Evolutionary conservation across 106 monocot species (phyloP), one percentile per base, ranked within the genome.

Genomic region (Ottelia alismoides): DNA sequence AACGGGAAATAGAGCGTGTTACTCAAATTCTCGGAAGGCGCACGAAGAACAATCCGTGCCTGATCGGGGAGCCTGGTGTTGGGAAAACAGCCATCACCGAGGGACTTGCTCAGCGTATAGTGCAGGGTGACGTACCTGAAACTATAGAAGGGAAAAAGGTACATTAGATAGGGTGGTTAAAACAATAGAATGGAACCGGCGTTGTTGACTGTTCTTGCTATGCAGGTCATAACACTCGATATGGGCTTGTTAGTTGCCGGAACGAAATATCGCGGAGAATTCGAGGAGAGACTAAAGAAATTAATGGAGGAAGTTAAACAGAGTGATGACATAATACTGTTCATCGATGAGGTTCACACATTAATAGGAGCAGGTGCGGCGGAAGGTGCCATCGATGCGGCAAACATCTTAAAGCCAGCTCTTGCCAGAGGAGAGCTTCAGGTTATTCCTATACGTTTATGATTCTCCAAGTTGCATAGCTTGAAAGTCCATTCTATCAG

Each of bases 31-130:
- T 59, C 19, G 59, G 59, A 11, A 44, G 59, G 45, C 44, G 59
- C 26, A 59, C 68, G 25, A 68, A 68, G 59, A 68, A 68, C 40
- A 70, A 70, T 27, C 61, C 69, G n/a, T 53, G 52, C 26, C 43
- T 70, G 59, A n/a, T n/a, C n/a, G n/a, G n/a, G n/a, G n/a, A n/a
- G n/a, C n/a, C n/a, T n/a, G n/a, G n/a, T n/a, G n/a, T 59, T 45
- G 59, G 59, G 22, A 59, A 59, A 45, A 59, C 59, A 17, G 59
- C 59, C 25, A 59, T 59, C 14, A 45, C 59, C 1, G 59, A 59
- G 46, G 59, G 59, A 11, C 59, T 59, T 45, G 59, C 59, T 19
- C 59, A 59, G 59, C 59, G 59, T 25, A 59, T 59, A 25, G 44
- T 19, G 59, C 25, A 45, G 46, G 26, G n/a, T n/a, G n/a, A n/a